These are phyloP conservation scores for Cyberlindnera mycetangii DNA, from an alignment of 805 yeast genomes.

Conservation along the genomic window DNA sequence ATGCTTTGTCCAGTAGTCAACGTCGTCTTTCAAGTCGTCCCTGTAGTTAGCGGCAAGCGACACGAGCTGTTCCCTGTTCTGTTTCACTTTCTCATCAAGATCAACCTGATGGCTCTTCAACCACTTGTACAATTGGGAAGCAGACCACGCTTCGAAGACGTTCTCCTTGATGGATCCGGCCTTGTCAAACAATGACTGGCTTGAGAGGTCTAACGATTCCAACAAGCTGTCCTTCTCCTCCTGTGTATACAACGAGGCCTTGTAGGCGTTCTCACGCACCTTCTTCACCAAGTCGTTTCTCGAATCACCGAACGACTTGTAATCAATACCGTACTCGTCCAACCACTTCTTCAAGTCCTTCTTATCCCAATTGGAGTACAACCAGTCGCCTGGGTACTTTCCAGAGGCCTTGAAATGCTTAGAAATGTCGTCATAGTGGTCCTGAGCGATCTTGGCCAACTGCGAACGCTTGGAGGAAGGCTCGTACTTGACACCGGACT, in stretches of 20 bases:
- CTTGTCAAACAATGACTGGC: constrained; percentile 36
- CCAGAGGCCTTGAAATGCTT: constrained; percentile 38
- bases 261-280: constrained; percentile 44
- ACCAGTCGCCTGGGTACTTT: constrained; percentile 47
- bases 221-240: constrained; percentile 39
- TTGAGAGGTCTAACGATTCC: constrained; percentile 37
- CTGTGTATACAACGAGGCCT: constrained; percentile 38
- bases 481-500: constrained; percentile 30
- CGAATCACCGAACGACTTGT: constrained; percentile 35
- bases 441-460: constrained; percentile 39
- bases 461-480: constrained; percentile 35
- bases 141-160: constrained; percentile 50
- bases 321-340: constrained; percentile 39
- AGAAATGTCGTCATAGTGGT: constrained; percentile 39
- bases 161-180: constrained; percentile 40
- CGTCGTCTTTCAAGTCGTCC: constrained; percentile 36
- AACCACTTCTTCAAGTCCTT: constrained; percentile 51
- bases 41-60: constrained; percentile 34
- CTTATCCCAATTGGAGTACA: constrained; percentile 52
- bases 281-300: constrained; percentile 45
- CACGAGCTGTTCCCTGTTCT: constrained; percentile 35
- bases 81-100: constrained; percentile 33
- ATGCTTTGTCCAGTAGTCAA: constrained; percentile 35
- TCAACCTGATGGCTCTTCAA: constrained; percentile 43
- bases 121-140: constrained; percentile 55